Percentiles rank a stretch among this genome's conserved stretches.
These are phyloP conservation scores for Backusella luteola DNA, from an alignment of 192 early-diverging fungal species.

Conservation along the genomic window DNA sequence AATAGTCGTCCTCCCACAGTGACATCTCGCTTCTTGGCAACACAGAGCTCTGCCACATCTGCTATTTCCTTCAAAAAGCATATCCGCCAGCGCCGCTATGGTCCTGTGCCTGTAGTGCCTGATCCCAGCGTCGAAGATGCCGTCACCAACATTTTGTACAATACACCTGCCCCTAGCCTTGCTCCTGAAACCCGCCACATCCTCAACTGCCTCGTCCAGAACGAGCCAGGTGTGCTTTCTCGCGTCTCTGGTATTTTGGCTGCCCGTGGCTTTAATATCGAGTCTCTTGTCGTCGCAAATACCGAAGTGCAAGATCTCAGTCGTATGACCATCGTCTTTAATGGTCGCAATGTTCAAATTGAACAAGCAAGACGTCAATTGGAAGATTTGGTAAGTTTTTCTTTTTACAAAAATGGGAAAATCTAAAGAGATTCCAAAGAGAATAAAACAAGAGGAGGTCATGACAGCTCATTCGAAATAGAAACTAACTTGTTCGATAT, in stretches of 20 bases:
- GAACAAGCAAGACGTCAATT: slow-evolving; percentile 94
- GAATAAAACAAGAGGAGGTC: neutral
- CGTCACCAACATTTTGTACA: slow-evolving; percentile 95
- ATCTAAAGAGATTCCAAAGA: neutral
- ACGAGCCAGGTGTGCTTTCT: slow-evolving; percentile 85
- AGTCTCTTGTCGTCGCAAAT: slow-evolving; percentile 93
- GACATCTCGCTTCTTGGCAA: slow-evolving; percentile 7
- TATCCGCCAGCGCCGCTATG: slow-evolving; percentile 28
- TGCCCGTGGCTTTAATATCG: slow-evolving; percentile 95
- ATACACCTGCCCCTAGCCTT: slow-evolving; percentile 65
- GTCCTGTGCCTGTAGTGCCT: slow-evolving; percentile 31
- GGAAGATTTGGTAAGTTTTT: slow-evolving; percentile 81
- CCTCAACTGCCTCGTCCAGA: slow-evolving; percentile 92
- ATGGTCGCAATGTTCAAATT: slow-evolving; percentile 76
- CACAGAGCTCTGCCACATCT: slow-evolving; percentile 21
- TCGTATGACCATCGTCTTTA: slow-evolving; percentile 96
- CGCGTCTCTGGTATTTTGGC: slow-evolving; percentile 88
- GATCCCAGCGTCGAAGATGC: slow-evolving; percentile 88
- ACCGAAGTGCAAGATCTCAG: slow-evolving; percentile 92
- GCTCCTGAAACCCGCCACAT: slow-evolving; percentile 76
- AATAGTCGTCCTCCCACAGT: neutral
- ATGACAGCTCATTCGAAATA: neutral
- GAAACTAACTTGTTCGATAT: neutral
- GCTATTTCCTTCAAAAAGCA: slow-evolving; percentile 33
- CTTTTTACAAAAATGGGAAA: neutral